Evolutionary conservation across 768 basidiomycete species (phyloP).

Genomic region (Hypholoma fasciculare): DNA sequence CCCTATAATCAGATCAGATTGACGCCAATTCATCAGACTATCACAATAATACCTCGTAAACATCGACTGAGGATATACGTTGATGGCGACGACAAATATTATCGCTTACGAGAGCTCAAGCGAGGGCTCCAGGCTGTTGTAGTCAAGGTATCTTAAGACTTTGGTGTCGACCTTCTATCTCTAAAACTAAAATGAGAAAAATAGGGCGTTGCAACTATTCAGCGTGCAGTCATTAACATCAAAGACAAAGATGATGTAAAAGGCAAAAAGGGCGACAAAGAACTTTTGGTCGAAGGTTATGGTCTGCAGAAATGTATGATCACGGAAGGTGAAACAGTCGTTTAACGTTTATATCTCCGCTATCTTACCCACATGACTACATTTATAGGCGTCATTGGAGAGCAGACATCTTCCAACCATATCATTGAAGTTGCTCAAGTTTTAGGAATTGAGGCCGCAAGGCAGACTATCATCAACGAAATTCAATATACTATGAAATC

Average conservation of each 20-base stretch:
- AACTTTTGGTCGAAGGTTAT: constrained; percentile 95
- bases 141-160: constrained; percentile 69
- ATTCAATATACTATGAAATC: constrained; percentile 97
- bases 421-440: constrained; percentile 95
- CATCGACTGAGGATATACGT: constrained; percentile 79
- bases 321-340: constrained; percentile 70
- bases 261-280: constrained; percentile 86
- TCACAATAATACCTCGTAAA: constrained; percentile 73
- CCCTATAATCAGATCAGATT: not conserved
- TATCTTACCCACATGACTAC: not conserved
- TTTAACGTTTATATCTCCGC: constrained; percentile 10
- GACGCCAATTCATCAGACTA: constrained; percentile 46
- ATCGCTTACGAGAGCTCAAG: constrained; percentile 83
- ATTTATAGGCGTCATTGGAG: constrained; percentile 83
- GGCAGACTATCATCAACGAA: constrained; percentile 92
- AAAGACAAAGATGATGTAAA: constrained; percentile 81
- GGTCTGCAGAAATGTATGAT: constrained; percentile 97
- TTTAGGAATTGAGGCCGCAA: constrained; percentile 97
- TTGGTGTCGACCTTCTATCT: not conserved
- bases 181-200: not conserved
- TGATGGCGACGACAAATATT: constrained; percentile 77
- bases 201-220: constrained; percentile 83
- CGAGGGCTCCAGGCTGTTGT: constrained; percentile 82
- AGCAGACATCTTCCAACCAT: constrained; percentile 93
- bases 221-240: constrained; percentile 94